Evolutionary conservation across 2,329 filamentous ascomycete species (phyloP), one percentile per base, ranked within the genome.

Genomic region (Herpotrichia juniperi): DNA sequence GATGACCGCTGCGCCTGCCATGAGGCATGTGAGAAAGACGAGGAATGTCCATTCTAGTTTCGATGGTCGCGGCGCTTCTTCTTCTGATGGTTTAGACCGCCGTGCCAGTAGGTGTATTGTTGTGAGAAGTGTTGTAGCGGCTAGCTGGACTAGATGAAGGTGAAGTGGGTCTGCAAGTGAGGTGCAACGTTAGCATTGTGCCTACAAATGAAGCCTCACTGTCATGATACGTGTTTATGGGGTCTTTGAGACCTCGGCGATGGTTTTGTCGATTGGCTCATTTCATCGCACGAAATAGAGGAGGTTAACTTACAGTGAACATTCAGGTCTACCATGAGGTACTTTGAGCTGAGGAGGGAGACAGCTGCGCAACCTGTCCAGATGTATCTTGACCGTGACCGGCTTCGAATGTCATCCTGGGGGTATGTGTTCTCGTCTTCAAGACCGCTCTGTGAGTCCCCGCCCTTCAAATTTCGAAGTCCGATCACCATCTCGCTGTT

Each of bases 281-380:
- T n/a, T n/a, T n/a, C n/a, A n/a, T n/a, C n/a, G n/a, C n/a, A n/a
- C n/a, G n/a, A n/a, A n/a, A n/a, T n/a, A n/a, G n/a, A n/a, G n/a
- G n/a, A n/a, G n/a, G n/a, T n/a, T n/a, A n/a, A n/a, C n/a, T n/a
- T n/a, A n/a, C n/a, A 64, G 48, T 67, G 62, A n/a, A 65, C 14
- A 34, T 67, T 64, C 1, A 50, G 42, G 32, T 68, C 63, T 14
- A 68, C 53, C 8, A 68, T 46, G 10, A 67, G 32, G 47, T 60
- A 42, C 31, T 59, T 60, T 14, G 64, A 54, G 37, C 53, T 66
- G 11, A 64, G 40, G 39, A 67, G 24, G 5, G 63, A 62, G 9
- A 50, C 47, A n/a, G 42, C 39, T 4, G 61, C 62, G 32, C 56
- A 67, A 11, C 55, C 14, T 1, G 53, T 42, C 63, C 64, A 67